Conservation (phyloP, 768 basidiomycete species). For the Trametes villosa region DNA sequence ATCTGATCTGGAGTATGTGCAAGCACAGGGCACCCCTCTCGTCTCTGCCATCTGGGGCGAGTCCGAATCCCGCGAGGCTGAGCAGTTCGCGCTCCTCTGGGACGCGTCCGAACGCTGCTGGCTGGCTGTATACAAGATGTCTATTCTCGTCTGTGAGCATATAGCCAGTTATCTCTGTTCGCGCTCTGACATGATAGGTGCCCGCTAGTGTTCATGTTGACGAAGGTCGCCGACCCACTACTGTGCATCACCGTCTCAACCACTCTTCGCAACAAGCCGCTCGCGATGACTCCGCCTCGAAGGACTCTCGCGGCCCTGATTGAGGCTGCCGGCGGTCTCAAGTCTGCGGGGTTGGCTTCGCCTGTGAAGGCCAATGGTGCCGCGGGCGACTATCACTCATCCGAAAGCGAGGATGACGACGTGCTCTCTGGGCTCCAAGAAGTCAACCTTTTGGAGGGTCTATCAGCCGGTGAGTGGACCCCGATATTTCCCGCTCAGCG, state of each 20-base stretch:
- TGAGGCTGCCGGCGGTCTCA: slow-evolving; percentile 35
- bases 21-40: slow-evolving; percentile 76
- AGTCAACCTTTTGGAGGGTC: slow-evolving; percentile 67
- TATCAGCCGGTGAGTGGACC: slow-evolving; percentile 63
- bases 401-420: slow-evolving; percentile 43
- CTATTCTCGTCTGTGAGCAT: slow-evolving; percentile 78
- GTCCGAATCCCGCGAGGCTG: slow-evolving; percentile 38
- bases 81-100: slow-evolving; percentile 71
- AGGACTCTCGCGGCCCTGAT: slow-evolving; percentile 40
- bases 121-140: slow-evolving; percentile 81
- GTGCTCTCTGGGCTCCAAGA: slow-evolving; percentile 61
- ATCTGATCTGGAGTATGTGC: slow-evolving; percentile 75
- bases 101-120: slow-evolving; percentile 62
- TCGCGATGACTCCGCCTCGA: slow-evolving; percentile 49
- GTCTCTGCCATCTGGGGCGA: slow-evolving; percentile 79
- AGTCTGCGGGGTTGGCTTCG: slow-evolving; percentile 27
- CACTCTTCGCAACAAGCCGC: slow-evolving; percentile 83
- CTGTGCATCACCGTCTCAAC: slow-evolving; percentile 83
- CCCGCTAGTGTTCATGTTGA: slow-evolving; percentile 69
- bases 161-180: slow-evolving; percentile 15
- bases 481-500: too few species aligned
- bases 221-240: slow-evolving; percentile 71
- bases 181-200: background rate
- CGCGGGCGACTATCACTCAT: slow-evolving; percentile 22
- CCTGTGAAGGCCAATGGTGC: slow-evolving; percentile 35